A percentile compares a stretch with the other conserved stretches of the same genome.
phyloP scores from a whole-genome alignment of 805 yeast genomes.

The Wickerhamiella domercqiae region DNA sequence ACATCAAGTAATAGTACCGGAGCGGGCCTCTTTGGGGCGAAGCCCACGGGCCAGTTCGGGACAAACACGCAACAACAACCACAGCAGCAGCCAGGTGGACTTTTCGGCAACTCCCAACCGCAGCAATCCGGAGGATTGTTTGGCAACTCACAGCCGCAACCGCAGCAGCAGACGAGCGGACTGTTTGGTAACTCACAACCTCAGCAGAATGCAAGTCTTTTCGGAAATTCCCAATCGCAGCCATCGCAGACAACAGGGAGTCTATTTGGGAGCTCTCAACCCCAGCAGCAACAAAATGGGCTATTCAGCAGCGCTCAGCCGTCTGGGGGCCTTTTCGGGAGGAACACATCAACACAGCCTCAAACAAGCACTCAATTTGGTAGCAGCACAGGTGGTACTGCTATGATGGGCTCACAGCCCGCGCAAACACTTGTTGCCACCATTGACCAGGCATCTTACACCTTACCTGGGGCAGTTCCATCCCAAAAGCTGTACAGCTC shows the following conservation, averaged over 20 bases:
- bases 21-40: not conserved
- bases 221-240: conserved; percentile 7
- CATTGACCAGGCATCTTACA: conserved; percentile 20
- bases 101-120: conserved; percentile 1
- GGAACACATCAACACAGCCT: conserved; percentile 2
- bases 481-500: conserved; percentile 17
- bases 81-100: not conserved
- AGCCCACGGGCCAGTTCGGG: not conserved
- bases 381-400: not conserved
- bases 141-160: conserved; percentile 3
- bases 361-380: conserved; percentile 6
- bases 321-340: conserved; percentile 3
- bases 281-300: not conserved
- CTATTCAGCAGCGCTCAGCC: conserved; percentile 1
- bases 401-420: not conserved
- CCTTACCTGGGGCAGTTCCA: conserved; percentile 14
- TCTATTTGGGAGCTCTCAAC: conserved; percentile 5
- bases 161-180: conserved; percentile 3
- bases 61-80: not conserved
- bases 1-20: not conserved
- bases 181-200: conserved; percentile 3
- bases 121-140: conserved; percentile 2
- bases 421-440: conserved; percentile 13
- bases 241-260: conserved; percentile 4
- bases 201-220: conserved; percentile 2